Conservation (phyloP, 805 yeast genomes). For the Cyberlindnera saturnus region DNA sequence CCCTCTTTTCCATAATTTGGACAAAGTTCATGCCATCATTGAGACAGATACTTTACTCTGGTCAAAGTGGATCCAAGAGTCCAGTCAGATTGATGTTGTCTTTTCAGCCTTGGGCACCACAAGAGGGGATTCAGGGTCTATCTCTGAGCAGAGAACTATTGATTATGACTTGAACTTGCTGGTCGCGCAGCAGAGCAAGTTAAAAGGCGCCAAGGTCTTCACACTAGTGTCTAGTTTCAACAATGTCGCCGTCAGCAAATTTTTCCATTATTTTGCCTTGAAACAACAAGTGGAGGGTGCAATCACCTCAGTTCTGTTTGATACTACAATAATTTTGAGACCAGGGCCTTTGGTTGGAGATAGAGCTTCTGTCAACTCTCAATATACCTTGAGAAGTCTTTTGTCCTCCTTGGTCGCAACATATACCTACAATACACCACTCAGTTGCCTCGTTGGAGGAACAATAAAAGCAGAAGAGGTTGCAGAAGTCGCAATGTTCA, state of each 20-base stretch:
- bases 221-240: slow-evolving; percentile 61
- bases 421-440: slow-evolving; percentile 10
- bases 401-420: slow-evolving; percentile 12
- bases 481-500: slow-evolving; percentile 11
- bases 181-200: slow-evolving; percentile 64
- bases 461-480: slow-evolving; percentile 17
- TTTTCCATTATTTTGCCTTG: slow-evolving; percentile 50
- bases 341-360: slow-evolving; percentile 56
- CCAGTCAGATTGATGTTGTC: slow-evolving; percentile 25
- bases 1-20: slow-evolving; percentile 1
- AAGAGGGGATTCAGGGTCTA: slow-evolving; percentile 57
- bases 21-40: slow-evolving; percentile 34
- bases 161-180: slow-evolving; percentile 66
- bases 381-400: slow-evolving; percentile 4
- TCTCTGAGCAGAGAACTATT: slow-evolving; percentile 57
- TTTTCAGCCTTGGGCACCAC: slow-evolving; percentile 74
- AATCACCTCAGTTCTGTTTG: slow-evolving; percentile 51
- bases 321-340: slow-evolving; percentile 60
- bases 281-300: slow-evolving; percentile 74
- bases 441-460: slow-evolving; percentile 10
- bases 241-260: slow-evolving; percentile 43
- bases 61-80: slow-evolving; percentile 31
- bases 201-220: slow-evolving; percentile 53
- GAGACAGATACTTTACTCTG: slow-evolving; percentile 46
- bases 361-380: slow-evolving; percentile 3